Evolutionary conservation across 352 stramenopile genomes (phyloP), one percentile per base, ranked within the genome.

Genomic region (Phytophthora tubulina): DNA sequence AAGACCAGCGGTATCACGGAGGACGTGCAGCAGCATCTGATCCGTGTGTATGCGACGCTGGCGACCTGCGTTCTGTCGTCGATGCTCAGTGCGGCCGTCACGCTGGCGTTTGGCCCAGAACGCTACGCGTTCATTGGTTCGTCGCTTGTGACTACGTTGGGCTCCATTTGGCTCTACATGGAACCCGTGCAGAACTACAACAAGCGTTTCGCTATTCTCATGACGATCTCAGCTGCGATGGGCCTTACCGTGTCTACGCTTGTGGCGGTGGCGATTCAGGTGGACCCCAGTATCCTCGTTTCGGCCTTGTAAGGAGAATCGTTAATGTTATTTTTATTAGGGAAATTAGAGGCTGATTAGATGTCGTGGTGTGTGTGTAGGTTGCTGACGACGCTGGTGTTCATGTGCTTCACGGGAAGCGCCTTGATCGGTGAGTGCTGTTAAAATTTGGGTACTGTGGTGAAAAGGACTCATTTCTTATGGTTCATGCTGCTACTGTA

Each of bases 391-490:
- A 88, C 81, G 52, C 81, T 87, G 38, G 80, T 97, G 58, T 97
- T 97, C 67, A 57, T 89, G 54, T 95, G 86, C 85, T 97, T 97
- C 72, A 86, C 88, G 30, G 87, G 74, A 63, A 90, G 84, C 35
- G 92, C 92, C 3, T 62, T 97, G 38, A 60, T 96, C 7, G 75
- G 81, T 89, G 53, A 41, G 78, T 72, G 41, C 51, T 66, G 56
- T 33, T 46, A 15, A 31, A 36, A 27, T 39, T n/a, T 13, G 11
- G 11, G 21, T 44, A 39, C 30, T 27, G 5, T 55, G 27, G 3
- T 38, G 46, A 11, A 30, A 3, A 21, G 9, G 17, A 55, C 42
- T 64, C 14, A 53, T 17, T 50, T 62, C 27, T 21, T 51, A 27
- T 27, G 21, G 21, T 33, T 66, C n/a, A 27, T 54, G n/a, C 68